Percentiles rank a stretch among this genome's conserved stretches.
These are phyloP conservation scores for Mycogone perniciosa DNA, from an alignment of 2,329 filamentous ascomycete species.

Conservation along the genomic window DNA sequence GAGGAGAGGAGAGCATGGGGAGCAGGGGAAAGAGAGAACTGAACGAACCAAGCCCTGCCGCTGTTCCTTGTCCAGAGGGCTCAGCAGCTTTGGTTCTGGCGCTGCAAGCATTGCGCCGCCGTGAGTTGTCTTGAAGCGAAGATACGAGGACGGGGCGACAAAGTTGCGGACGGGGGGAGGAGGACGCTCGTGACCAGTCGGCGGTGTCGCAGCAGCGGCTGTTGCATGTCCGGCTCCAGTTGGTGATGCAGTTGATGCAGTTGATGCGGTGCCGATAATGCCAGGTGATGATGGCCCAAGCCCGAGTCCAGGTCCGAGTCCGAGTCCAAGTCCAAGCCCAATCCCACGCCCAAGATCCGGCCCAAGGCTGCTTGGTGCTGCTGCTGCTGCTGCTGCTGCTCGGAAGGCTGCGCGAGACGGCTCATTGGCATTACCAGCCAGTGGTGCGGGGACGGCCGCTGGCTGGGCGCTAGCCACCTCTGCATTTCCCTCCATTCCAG, in stretches of 20 bases:
- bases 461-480: constrained; percentile 13
- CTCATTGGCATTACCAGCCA: neutral
- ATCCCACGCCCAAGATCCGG: neutral
- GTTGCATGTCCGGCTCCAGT: neutral
- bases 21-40: neutral
- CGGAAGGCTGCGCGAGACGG: too few species aligned
- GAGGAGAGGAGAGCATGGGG: constrained; percentile 8
- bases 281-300: neutral
- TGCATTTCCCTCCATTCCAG: constrained; percentile 23
- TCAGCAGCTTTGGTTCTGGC: constrained; percentile 30
- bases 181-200: constrained; percentile 6
- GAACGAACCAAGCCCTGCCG: constrained; percentile 66
- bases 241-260: neutral
- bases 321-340: neutral
- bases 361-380: neutral
- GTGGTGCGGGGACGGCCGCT: constrained; percentile 7
- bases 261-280: neutral
- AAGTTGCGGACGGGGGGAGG: constrained; percentile 41
- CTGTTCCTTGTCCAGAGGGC: constrained; percentile 67
- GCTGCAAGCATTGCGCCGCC: constrained; percentile 29
- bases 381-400: neutral
- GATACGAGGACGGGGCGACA: constrained; percentile 55
- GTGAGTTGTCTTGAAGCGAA: constrained; percentile 35
- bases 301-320: neutral
- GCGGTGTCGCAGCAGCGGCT: constrained; percentile 9